phyloP scores from a whole-genome alignment of 345 rosid genomes.

The Orychophragmus violaceus region DNA sequence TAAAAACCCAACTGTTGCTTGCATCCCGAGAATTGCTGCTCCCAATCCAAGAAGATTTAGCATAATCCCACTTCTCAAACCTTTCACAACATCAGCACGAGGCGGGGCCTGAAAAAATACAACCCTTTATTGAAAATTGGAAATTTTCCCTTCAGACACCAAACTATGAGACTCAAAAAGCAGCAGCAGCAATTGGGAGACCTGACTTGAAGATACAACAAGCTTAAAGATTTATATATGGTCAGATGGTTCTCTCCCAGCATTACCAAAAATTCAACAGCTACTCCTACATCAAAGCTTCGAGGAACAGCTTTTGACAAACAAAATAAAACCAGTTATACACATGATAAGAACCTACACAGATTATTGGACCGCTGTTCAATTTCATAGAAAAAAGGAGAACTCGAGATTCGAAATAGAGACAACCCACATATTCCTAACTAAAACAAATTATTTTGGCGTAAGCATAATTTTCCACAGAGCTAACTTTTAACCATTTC shows the following conservation, averaged over 20 bases:
- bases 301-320: background rate
- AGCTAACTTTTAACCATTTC: background rate
- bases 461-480: too few relatives aligned
- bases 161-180: background rate
- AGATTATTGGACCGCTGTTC: background rate
- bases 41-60: slow-evolving; percentile 93
- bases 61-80: slow-evolving; percentile 75
- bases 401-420: background rate
- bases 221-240: background rate
- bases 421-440: too few relatives aligned
- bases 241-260: background rate
- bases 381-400: background rate
- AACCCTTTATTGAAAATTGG: background rate
- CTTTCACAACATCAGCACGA: slow-evolving; percentile 91
- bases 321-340: background rate
- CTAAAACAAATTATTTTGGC: too few relatives aligned
- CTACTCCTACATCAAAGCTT: background rate
- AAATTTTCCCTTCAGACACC: background rate
- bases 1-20: slow-evolving; percentile 83
- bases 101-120: slow-evolving; percentile 70
- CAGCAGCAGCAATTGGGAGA: background rate
- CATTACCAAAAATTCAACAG: background rate
- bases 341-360: too few relatives aligned
- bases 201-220: background rate
- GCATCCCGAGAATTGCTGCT: slow-evolving; percentile 88